Conservation (phyloP, 176 grass and related monocot genomes). For the Calamus simplicifolius region DNA sequence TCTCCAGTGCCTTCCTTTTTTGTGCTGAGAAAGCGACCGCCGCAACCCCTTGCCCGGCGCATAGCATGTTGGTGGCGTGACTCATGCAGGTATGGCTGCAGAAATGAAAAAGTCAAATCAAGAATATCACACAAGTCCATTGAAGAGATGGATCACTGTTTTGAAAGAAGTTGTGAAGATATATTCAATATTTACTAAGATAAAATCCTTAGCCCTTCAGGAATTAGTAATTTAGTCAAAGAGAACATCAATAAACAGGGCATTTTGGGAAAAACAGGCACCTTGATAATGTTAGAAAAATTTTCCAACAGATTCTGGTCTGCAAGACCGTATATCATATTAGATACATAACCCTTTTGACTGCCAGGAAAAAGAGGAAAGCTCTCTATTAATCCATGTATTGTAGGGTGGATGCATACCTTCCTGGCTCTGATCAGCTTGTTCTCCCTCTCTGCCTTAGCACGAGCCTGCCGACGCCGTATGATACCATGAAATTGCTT, state of each 20-base stretch:
- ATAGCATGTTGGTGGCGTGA: conserved; percentile 86
- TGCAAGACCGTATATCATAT: too few relatives aligned
- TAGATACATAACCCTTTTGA: too few relatives aligned
- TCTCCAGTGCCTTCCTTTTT: conserved; percentile 35
- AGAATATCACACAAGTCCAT: too few relatives aligned
- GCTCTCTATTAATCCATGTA: too few relatives aligned
- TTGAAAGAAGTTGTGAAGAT: too few relatives aligned
- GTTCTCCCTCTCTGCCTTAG: conserved; percentile 55
- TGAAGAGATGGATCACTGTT: too few relatives aligned
- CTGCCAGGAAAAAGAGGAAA: too few relatives aligned
- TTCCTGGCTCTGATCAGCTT: conserved; percentile 57
- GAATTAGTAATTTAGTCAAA: neutral
- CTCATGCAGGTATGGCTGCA: conserved; percentile 81
- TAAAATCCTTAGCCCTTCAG: too few relatives aligned
- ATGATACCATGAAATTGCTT: conserved; percentile 93
- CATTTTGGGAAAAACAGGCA: too few relatives aligned
- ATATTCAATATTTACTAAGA: too few relatives aligned
- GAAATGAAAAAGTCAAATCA: neutral
- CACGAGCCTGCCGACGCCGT: conserved; percentile 75
- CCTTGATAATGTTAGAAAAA: too few relatives aligned
- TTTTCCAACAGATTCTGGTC: too few relatives aligned
- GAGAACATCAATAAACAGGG: neutral
- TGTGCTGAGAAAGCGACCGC: conserved; percentile 91
- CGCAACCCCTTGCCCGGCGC: conserved; percentile 62
- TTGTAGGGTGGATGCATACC: conserved; percentile 27